Base-by-base conservation (phyloP, 208 protist genomes). In the Crithidia expoeki region DNA sequence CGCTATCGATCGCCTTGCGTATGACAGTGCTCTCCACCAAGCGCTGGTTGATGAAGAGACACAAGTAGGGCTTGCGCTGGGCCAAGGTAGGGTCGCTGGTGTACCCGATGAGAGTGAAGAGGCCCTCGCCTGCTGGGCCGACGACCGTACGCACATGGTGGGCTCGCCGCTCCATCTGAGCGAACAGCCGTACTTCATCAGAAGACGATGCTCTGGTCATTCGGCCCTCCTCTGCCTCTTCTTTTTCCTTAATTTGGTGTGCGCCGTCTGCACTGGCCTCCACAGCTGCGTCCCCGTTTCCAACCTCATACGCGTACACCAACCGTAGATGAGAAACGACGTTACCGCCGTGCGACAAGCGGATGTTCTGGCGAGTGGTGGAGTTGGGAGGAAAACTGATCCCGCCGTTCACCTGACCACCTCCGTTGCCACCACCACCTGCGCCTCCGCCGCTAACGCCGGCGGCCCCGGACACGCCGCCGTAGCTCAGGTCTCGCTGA, bases 11-110 rank as follows among this genome's bases (percentile, higher is more conserved):
- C 1, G 89, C 90, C 50, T 82, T 82, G 50, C 94, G 93, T n/a
- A 99, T 68, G 14, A 76, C 73, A 9, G 72, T 28, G 56, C 81
- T 93, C 58, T 93, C 88, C 33, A 95, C 88, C 1, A 97, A 80
- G 21, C 92, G 86, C 59, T 90, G 79, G 68, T 97, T 97, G n/a
- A 95, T 80, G 71, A 97, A 97, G n/a, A 96, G 49, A 53, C 79
- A 89, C 34, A 94, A 60, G 33, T 85, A 85, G 11, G 77, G 36
- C 63, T 91, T 88, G 40, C 90, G 81, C 53, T 90, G 86, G 0
- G 70, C 53, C 36, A 95, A 68, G 16, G 84, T 88, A 19, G 80
- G 59, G 59, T 90, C 86, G 46, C 88, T 96, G 6, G 87, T 91
- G 75, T 91, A 96, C 25, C 91, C 88, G n/a, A 80, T 58, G 19